Conservation (phyloP, 306 rosid genomes). For the Cucumis cinereus region DNA sequence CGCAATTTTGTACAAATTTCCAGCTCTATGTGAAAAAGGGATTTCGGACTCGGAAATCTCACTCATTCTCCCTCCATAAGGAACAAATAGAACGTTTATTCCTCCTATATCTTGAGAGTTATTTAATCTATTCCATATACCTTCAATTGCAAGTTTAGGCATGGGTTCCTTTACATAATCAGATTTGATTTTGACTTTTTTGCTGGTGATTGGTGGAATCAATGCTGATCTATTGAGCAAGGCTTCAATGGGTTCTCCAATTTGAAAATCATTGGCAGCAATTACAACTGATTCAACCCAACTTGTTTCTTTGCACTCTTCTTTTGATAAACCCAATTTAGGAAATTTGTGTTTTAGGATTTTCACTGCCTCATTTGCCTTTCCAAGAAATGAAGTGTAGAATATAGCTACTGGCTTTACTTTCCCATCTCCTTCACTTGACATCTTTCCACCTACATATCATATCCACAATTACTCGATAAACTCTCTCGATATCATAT, state of each 20-base stretch:
- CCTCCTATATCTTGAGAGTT: conserved; percentile 15
- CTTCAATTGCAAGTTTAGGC: conserved; percentile 22
- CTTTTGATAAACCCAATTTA: conserved; percentile 32
- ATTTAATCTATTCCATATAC: conserved; percentile 31
- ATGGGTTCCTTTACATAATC: conserved; percentile 47
- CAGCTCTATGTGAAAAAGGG: conserved; percentile 57
- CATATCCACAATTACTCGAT: too few relatives aligned
- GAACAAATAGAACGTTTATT: conserved; percentile 35
- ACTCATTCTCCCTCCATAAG: conserved; percentile 72
- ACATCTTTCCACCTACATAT: neutral
- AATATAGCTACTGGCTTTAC: too few relatives aligned
- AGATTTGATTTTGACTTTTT: conserved; percentile 34
- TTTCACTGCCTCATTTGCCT: conserved; percentile 16
- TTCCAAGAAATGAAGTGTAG: too few relatives aligned
- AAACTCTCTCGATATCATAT: too few relatives aligned
- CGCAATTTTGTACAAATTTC: neutral
- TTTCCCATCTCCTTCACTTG: conserved; percentile 12
- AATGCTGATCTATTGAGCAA: conserved; percentile 20
- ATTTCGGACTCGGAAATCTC: conserved; percentile 11
- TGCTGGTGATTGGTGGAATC: conserved; percentile 12
- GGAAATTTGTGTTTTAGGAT: conserved; percentile 35
- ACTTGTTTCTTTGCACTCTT: conserved; percentile 39
- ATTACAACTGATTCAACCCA: conserved; percentile 34
- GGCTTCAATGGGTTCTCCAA: conserved; percentile 9
- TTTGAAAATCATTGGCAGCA: too few relatives aligned